Evolutionary conservation across 2,329 filamentous ascomycete genomes (phyloP), one percentile per base, ranked within the genome.

Genomic region (Trematosphaeria pertusa): DNA sequence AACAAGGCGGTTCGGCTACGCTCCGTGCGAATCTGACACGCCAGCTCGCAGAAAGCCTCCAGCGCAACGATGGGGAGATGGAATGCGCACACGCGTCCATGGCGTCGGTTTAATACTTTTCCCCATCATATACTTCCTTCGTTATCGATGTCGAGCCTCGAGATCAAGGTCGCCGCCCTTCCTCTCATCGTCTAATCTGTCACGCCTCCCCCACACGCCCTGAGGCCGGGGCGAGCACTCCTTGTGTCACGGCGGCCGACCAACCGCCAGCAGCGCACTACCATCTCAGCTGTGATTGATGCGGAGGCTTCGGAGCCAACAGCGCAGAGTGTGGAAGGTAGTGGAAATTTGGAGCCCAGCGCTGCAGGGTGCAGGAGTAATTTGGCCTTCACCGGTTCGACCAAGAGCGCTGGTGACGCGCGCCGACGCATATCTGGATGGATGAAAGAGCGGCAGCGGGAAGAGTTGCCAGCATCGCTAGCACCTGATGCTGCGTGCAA

Each of bases 151-250:
- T 40, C 15, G 39, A 41, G 33, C 39, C 39, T 47, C 31, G 48
- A 32, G 21, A 18, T 20, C 17, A 37, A 43, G 33, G 33, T n/a
- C 32, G 21, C 35, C 34, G 21, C 26, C 22, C 33, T 51, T 34
- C 34, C 22, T 22, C 18, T 46, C 42, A 34, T 40, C 17, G 37
- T 39, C 36, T 34, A 46, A 14, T 32, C 18, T 22, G 36, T 22
- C 24, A 5, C 30, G 12, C 18, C 28, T 17, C 14, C 26, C 40
- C 46, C 47, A 40, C 50, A 48, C 41, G 40, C 37, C 33, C 40
- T 37, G 38, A 28, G 39, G 38, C 35, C 43, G 40, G 41, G 46
- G 46, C 43, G 32, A 43, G 22, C 34, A 15, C 35, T 18, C 19
- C 18, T 35, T 34, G 33, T 19, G 41, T 24, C 4, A 36, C 38